Evolutionary conservation across 176 grass and related monocot genomes (phyloP), one percentile per base, ranked within the genome.

Genomic region (Lolium perenne): DNA sequence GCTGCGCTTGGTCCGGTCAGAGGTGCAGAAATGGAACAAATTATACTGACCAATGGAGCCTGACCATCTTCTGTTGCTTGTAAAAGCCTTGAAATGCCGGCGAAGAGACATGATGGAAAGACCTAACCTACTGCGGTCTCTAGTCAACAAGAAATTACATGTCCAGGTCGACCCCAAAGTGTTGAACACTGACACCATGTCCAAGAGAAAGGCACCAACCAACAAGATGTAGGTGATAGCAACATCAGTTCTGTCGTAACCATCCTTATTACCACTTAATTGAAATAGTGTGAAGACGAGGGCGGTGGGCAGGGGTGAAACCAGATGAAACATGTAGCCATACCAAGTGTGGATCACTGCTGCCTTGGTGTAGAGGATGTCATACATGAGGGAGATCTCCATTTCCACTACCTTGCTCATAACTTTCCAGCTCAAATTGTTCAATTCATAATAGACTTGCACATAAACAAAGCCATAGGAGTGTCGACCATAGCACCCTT

Each of bases 201-300:
- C 40, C 10, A 46, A 0, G 1, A 71, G 68, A 10, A 71, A 46
- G 1, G 68, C 68, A 12, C 68, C 68, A 45, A 71, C 68, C 68
- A 71, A 71, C 20, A 71, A 71, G 68, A 71, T 71, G 9, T 71
- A 71, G 21, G 69, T 71, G 40, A 46, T 22, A 12, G 10, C 18
- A 12, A 71, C 40, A 71, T 71, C 20, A 0, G n/a, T 2, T 71
- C 69, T 20, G 20, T 4, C 46, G 18, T 71, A 71, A 13, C 68
- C 18, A 46, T 46, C 9, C n/a, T 43, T 71, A 6, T 63, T 14
- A 6, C 18, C 10, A 40, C 38, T 71, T 45, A 71, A 46, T 9
- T 21, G 38, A 46, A 71, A 71, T 0, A 71, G 9, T 11, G n/a
- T 0, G 18, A 41, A 46, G 2, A 18, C 38, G 41, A 4, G 4